Percentiles rank a stretch among this genome's conserved stretches.
Evolutionary conservation across 495 filamentous ascomycete species (phyloP).

Genomic region (Aspergillus sparsus): DNA sequence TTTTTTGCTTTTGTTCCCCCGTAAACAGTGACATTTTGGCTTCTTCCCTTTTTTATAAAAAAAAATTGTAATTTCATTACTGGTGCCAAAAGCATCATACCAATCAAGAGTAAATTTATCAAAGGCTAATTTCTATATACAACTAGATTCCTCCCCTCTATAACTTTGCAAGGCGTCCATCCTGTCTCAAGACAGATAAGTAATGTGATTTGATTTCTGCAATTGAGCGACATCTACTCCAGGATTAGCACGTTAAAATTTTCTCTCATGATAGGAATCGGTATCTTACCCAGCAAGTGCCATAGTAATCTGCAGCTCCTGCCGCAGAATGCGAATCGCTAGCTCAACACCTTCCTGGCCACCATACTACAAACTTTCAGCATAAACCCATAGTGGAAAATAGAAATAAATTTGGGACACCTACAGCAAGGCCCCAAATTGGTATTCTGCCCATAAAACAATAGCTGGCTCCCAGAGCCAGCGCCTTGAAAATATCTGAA

Average conservation of each 20-base stretch:
- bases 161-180: constrained; percentile 31
- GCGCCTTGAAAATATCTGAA: constrained; percentile 90
- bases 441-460: constrained; percentile 78
- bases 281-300: constrained; percentile 35
- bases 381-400: too few relatives aligned
- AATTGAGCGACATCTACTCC: constrained; percentile 26
- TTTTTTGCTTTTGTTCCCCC: too few relatives aligned
- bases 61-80: too few relatives aligned
- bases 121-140: too few relatives aligned
- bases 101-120: too few relatives aligned
- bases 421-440: constrained; percentile 69
- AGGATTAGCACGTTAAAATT: background rate
- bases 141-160: background rate
- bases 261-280: background rate
- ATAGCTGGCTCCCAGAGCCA: constrained; percentile 82
- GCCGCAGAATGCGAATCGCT: constrained; percentile 36
- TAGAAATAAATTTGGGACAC: background rate
- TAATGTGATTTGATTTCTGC: constrained; percentile 35
- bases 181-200: constrained; percentile 26
- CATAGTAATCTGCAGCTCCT: constrained; percentile 43
- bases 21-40: too few relatives aligned
- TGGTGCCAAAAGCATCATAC: too few relatives aligned
- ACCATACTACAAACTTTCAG: constrained; percentile 30
- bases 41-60: too few relatives aligned
- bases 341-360: constrained; percentile 41